Evolutionary conservation across 78 protist genomes (phyloP).

Genomic region (Tieghemostelium lacteum): DNA sequence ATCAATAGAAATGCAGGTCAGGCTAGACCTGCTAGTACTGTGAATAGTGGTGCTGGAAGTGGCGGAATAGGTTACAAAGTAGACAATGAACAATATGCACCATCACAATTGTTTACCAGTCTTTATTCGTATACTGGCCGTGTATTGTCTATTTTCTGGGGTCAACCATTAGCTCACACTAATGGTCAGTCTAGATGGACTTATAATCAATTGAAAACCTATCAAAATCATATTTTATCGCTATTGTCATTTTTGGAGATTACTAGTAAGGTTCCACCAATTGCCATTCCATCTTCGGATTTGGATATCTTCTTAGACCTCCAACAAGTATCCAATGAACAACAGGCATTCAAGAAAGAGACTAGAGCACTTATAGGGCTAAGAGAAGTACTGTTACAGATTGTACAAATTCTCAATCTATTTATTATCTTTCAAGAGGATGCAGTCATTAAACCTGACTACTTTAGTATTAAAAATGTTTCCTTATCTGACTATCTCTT

Average conservation of each 20-base stretch:
- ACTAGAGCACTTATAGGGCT: constrained; percentile 38
- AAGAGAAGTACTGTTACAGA: constrained; percentile 4
- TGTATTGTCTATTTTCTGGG: constrained; percentile 25
- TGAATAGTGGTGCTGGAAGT: too few species aligned
- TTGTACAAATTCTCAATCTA: constrained; percentile 28
- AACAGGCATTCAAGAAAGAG: constrained; percentile 25
- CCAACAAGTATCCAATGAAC: neutral
- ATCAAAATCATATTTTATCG: constrained; percentile 38
- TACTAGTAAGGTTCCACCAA: constrained; percentile 19
- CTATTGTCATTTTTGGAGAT: constrained; percentile 42
- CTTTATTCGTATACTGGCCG: constrained; percentile 6
- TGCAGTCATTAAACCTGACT: neutral
- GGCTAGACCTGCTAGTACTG: too few species aligned
- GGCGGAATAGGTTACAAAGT: too few species aligned
- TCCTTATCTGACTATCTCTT: constrained; percentile 13
- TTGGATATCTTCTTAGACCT: neutral
- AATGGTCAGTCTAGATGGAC: constrained; percentile 21
- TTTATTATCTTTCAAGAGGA: constrained; percentile 17
- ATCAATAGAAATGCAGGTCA: constrained; percentile 42
- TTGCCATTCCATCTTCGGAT: constrained; percentile 18
- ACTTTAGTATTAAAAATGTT: neutral
- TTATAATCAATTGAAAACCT: neutral
- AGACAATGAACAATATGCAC: too few species aligned
- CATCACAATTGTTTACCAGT: too few species aligned
- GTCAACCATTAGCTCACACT: neutral